These are phyloP conservation scores for Populus hybrid DNA, from an alignment of 441 rosid genomes.

Conservation along the genomic window DNA sequence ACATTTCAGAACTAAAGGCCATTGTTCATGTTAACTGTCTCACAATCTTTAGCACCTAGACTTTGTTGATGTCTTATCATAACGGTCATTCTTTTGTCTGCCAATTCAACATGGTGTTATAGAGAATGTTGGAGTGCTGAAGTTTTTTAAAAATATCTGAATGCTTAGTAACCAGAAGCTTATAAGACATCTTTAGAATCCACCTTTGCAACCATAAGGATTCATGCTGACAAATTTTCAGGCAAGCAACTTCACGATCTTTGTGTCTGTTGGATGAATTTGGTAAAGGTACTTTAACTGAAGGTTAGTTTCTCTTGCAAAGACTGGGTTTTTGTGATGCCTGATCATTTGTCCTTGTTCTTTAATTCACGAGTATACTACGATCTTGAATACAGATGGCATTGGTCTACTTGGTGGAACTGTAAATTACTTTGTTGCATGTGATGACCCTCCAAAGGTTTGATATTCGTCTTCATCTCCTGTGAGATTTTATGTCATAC, in stretches of 20 bases:
- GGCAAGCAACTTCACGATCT: constrained; percentile 94
- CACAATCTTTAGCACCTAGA: constrained; percentile 12
- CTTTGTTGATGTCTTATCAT: constrained; percentile 9
- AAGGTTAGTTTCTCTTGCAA: constrained; percentile 51
- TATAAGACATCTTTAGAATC: background rate
- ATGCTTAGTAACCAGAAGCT: constrained; percentile 3
- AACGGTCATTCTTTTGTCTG: background rate
- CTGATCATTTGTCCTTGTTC: background rate
- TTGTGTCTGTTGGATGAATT: constrained; percentile 94
- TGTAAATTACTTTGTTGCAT: constrained; percentile 60
- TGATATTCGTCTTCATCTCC: constrained; percentile 25
- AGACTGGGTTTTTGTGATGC: background rate
- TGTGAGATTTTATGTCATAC: background rate
- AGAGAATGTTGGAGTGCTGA: background rate
- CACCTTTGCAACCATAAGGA: constrained; percentile 5
- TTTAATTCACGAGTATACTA: constrained; percentile 4
- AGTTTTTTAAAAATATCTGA: background rate
- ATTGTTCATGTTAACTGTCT: constrained; percentile 10
- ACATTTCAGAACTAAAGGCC: constrained; percentile 12
- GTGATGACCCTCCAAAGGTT: constrained; percentile 89
- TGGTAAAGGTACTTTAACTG: constrained; percentile 98
- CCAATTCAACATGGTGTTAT: constrained; percentile 11
- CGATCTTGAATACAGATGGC: constrained; percentile 61
- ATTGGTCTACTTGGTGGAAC: constrained; percentile 96
- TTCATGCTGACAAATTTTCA: constrained; percentile 33